A percentile compares a stretch with the other conserved stretches of the same genome.
These are phyloP conservation scores for Leishmania amazonensis DNA, from an alignment of 208 protist species.

Conservation along the genomic window DNA sequence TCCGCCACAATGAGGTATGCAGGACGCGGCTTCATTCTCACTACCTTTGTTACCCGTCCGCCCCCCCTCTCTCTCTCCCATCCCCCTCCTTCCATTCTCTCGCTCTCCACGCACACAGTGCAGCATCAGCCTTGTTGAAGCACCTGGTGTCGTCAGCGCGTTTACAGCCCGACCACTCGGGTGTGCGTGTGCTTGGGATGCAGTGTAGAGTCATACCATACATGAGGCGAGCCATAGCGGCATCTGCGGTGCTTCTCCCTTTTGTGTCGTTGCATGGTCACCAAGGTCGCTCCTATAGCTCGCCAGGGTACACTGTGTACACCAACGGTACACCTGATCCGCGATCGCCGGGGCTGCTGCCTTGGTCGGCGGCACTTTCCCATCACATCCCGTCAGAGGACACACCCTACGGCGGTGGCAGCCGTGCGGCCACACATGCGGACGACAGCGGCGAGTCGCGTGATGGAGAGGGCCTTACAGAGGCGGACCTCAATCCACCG, in stretches of 20 bases:
- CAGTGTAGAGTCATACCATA: neutral
- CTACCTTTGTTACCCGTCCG: neutral
- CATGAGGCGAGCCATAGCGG: neutral
- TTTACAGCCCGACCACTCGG: neutral
- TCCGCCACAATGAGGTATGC: neutral
- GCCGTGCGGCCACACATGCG: neutral
- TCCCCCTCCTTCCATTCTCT: neutral
- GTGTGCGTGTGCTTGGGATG: neutral
- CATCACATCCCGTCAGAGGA: neutral
- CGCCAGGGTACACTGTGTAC: neutral
- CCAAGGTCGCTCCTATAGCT: neutral
- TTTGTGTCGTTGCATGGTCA: neutral
- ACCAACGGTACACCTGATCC: neutral
- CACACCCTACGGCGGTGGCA: neutral
- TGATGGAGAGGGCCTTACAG: neutral
- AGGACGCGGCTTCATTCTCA: neutral
- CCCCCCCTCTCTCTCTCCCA: neutral
- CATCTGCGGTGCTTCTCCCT: neutral
- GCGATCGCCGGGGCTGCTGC: neutral
- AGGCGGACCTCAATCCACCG: constrained; percentile 9
- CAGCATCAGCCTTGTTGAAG: neutral
- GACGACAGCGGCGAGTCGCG: neutral
- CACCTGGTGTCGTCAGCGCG: neutral
- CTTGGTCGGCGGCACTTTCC: neutral
- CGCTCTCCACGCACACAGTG: neutral